Base-by-base conservation (phyloP, 2,329 filamentous ascomycete genomes). In the Colletotrichum orbiculare region DNA sequence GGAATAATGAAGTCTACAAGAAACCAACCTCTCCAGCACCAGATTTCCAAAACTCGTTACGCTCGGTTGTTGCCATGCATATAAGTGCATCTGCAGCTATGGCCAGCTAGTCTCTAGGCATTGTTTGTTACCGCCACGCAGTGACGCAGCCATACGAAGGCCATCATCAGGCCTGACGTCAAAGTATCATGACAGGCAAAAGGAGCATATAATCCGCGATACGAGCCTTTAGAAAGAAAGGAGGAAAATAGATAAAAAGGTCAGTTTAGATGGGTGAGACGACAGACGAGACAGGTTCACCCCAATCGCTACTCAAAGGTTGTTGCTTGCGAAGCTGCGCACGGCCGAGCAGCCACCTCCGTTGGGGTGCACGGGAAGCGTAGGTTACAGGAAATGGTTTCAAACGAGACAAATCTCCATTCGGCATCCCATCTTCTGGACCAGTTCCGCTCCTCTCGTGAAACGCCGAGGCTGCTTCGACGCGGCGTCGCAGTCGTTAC, bases 311-410 rank as follows among this genome's bases (percentile, higher is more conserved):
- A 4, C 17, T 43, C 38, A 39, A 60, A 12, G 35, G 57, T 39
- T n/a, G 42, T 47, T 37, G 52, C 58, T 34, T 49, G 52, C 39
- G 5, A 62, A 42, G 35, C 7, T 8, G 17, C 59, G 63, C 63
- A 66, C 63, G 63, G 63, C 42, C 62, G 49, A n/a, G 13, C 12
- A 25, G 39, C 39, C 17, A 38, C 47, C 15, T 47, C 17, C 54
- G 34, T 25, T 41, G 8, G 46, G 4, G 53, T 56, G 58, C 58
- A 63, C 38, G 47, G 55, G 25, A 56, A 62, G 42, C 42, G 33
- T 37, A 57, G 49, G 62, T 62, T 65, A 57, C 62, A 62, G 58
- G 39, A 57, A 41, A 34, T 34, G 11, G 62, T 65, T 65, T 65
- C 62, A 58, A 35, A 57, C 50, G 62, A 39, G 39, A 62, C 62